Conservation (phyloP, 2,329 filamentous ascomycete species). For the Monosporascus ibericus region DNA sequence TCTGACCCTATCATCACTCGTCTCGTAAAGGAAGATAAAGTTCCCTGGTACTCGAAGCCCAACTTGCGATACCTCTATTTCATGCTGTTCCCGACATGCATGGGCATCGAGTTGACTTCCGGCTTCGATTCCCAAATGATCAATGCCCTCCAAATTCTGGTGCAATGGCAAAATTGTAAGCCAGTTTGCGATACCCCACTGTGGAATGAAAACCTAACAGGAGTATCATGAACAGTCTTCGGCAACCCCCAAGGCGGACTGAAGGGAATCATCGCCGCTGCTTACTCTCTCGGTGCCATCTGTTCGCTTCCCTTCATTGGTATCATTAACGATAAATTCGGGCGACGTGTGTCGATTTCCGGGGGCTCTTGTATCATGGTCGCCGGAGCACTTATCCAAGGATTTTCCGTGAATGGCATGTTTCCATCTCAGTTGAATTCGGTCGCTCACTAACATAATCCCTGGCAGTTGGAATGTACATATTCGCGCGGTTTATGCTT, state of each 20-base stretch:
- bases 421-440: not conserved
- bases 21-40: constrained; percentile 32
- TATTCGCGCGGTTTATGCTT: constrained; percentile 52
- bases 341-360: constrained; percentile 51
- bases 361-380: constrained; percentile 49
- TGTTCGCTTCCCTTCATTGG: constrained; percentile 52
- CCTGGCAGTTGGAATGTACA: constrained; percentile 45
- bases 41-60: constrained; percentile 51
- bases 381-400: constrained; percentile 48
- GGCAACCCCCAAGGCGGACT: constrained; percentile 35
- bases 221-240: constrained; percentile 31
- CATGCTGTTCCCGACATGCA: constrained; percentile 52
- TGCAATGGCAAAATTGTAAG: constrained; percentile 30
- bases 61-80: constrained; percentile 53
- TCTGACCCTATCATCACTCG: constrained; percentile 32
- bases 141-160: constrained; percentile 36
- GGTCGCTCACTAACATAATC: not conserved
- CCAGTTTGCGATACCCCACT: not conserved
- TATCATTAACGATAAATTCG: constrained; percentile 46
- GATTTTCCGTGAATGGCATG: constrained; percentile 40
- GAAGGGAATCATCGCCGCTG: constrained; percentile 50
- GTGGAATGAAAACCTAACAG: constrained; percentile 4
- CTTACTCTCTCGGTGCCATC: constrained; percentile 55
- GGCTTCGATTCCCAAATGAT: constrained; percentile 41
- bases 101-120: constrained; percentile 51